Evolutionary conservation across 2,329 filamentous ascomycete species (phyloP).

Genomic region (Diaporthe batatas): DNA sequence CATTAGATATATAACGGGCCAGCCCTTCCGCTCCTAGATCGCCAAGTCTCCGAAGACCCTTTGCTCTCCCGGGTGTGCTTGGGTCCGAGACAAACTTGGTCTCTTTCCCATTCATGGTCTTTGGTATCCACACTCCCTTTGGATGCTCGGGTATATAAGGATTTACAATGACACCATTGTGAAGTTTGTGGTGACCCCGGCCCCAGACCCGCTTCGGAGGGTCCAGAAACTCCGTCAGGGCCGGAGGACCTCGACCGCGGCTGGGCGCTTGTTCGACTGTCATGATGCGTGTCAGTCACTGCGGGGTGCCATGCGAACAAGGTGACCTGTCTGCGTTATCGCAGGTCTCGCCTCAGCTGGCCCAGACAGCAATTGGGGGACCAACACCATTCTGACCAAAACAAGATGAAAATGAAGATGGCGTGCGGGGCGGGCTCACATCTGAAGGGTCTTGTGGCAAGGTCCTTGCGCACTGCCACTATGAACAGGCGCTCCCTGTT

Average conservation of each 20-base stretch:
- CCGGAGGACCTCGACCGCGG: neutral
- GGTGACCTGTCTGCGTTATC: neutral
- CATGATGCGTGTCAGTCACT: neutral
- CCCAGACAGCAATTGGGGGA: neutral
- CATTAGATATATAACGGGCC: too few relatives aligned
- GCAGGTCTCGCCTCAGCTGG: neutral
- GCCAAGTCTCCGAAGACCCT: neutral
- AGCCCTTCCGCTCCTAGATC: too few relatives aligned
- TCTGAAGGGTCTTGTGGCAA: neutral
- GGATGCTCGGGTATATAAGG: too few relatives aligned
- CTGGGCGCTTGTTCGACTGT: neutral
- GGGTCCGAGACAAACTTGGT: neutral
- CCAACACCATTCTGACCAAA: neutral
- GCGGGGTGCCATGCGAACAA: neutral
- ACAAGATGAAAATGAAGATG: neutral
- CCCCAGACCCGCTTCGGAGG: neutral
- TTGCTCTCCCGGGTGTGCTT: neutral
- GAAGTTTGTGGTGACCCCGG: neutral
- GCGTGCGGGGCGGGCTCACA: neutral
- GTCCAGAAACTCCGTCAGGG: conserved; percentile 5
- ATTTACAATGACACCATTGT: too few relatives aligned
- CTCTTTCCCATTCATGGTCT: neutral
- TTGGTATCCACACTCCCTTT: neutral
- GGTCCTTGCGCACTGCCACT: conserved; percentile 12
- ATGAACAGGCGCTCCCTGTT: conserved; percentile 1